Percentiles rank a stretch among this genome's conserved stretches.
phyloP scores from a whole-genome alignment of 192 early-diverging fungal genomes.

The Coemansia sp. region DNA sequence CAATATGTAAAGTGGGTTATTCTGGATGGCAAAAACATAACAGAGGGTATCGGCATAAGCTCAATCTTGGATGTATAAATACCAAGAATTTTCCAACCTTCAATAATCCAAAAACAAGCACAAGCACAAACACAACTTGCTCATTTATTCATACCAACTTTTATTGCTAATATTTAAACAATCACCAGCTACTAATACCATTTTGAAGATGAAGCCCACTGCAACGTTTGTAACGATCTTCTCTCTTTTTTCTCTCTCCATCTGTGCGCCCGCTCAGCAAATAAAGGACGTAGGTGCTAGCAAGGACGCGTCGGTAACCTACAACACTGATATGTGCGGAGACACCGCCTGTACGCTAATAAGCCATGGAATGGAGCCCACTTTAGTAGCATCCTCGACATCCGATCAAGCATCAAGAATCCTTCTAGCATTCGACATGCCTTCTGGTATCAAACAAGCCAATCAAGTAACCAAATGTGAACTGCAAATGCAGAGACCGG shows the following conservation, averaged over 20 bases:
- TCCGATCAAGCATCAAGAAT: constrained; percentile 10
- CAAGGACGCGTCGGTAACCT: constrained; percentile 26
- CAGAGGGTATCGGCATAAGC: too few species aligned
- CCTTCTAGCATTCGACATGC: constrained; percentile 19
- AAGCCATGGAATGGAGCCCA: constrained; percentile 25
- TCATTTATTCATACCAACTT: too few species aligned
- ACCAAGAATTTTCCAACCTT: too few species aligned
- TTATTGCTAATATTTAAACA: too few species aligned
- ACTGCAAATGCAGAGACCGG: constrained; percentile 22
- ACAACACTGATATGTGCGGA: constrained; percentile 16
- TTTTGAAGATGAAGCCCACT: background rate
- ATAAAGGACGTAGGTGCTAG: constrained; percentile 1
- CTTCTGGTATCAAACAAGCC: constrained; percentile 6
- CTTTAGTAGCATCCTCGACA: constrained; percentile 11
- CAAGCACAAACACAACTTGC: too few species aligned
- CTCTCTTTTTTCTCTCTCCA: background rate
- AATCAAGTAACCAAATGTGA: constrained; percentile 17
- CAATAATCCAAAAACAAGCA: too few species aligned
- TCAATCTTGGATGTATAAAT: too few species aligned
- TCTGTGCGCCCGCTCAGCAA: background rate
- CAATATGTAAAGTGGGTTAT: too few species aligned
- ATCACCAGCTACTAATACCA: background rate
- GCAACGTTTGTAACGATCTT: background rate
- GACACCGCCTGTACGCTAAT: constrained; percentile 20
- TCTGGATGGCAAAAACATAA: too few species aligned